These are phyloP conservation scores for Striga hermonthica DNA, from an alignment of 305 asterid genomes.

Conservation along the genomic window DNA sequence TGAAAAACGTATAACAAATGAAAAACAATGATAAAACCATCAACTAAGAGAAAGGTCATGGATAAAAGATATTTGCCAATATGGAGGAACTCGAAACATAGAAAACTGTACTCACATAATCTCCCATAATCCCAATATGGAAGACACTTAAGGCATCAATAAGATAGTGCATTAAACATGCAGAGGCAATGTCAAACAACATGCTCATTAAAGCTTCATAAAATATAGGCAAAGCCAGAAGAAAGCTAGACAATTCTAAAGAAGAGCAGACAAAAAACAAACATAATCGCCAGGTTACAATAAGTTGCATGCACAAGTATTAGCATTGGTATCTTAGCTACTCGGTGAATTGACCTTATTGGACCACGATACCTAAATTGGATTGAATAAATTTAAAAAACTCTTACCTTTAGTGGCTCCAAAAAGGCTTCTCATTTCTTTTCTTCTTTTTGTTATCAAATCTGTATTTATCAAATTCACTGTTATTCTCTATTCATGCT, in stretches of 20 bases:
- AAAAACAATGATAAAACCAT: background rate
- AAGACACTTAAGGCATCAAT: background rate
- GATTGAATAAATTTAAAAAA: too few species aligned
- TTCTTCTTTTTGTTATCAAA: too few species aligned
- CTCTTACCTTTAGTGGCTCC: too few species aligned
- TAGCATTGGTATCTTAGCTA: slow-evolving; percentile 16
- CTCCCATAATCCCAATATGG: too few species aligned
- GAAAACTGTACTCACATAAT: too few species aligned
- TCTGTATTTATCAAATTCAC: too few species aligned
- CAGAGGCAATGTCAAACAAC: slow-evolving; percentile 4
- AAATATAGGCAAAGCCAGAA: background rate
- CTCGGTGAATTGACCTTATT: background rate
- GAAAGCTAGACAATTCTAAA: background rate
- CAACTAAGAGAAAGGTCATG: background rate
- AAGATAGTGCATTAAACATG: background rate
- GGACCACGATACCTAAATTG: background rate
- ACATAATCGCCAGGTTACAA: slow-evolving; percentile 2
- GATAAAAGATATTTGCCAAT: background rate
- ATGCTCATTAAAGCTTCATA: background rate
- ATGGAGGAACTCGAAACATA: slow-evolving; percentile 1
- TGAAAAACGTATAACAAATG: background rate
- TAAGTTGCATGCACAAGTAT: slow-evolving; percentile 9
- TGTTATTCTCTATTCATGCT: too few species aligned
- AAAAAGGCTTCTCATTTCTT: too few species aligned
- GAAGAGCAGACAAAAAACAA: slow-evolving; percentile 20